These are phyloP conservation scores for Hysterium pulicare DNA, from an alignment of 2,329 filamentous ascomycete genomes.

Conservation along the genomic window DNA sequence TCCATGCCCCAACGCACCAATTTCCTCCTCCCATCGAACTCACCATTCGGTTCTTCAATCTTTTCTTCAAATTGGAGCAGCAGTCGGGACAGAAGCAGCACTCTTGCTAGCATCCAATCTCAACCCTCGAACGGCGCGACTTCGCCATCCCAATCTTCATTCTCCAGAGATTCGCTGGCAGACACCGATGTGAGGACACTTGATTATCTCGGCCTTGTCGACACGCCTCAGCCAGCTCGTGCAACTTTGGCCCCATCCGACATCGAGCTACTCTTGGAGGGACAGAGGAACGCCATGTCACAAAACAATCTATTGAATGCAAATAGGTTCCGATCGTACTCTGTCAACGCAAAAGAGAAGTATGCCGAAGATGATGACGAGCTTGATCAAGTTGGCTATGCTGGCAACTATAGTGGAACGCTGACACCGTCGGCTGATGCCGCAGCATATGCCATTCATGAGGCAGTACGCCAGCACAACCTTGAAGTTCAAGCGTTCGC, in stretches of 20 bases:
- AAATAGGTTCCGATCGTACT: constrained; percentile 93
- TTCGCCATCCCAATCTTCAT: constrained; percentile 81
- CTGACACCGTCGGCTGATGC: constrained; percentile 59
- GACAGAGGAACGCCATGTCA: constrained; percentile 54
- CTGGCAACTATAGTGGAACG: constrained; percentile 55
- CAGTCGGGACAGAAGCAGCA: constrained; percentile 78
- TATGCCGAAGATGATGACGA: constrained; percentile 87
- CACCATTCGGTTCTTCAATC: constrained; percentile 81
- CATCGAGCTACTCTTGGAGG: constrained; percentile 48
- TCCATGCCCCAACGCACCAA: constrained; percentile 89
- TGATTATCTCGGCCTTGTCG: constrained; percentile 91
- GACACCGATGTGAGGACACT: constrained; percentile 90
- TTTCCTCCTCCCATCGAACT: constrained; percentile 53
- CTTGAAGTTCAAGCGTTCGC: constrained; percentile 90
- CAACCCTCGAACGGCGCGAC: constrained; percentile 81
- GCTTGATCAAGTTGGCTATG: constrained; percentile 56
- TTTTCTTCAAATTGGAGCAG: constrained; percentile 84
- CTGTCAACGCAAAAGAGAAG: constrained; percentile 97
- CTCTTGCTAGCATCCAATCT: constrained; percentile 84
- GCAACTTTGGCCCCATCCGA: constrained; percentile 66
- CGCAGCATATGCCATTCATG: constrained; percentile 60
- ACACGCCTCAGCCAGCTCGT: constrained; percentile 79
- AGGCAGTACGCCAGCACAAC: constrained; percentile 85
- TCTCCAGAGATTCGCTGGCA: constrained; percentile 77
- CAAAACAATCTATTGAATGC: constrained; percentile 65